Conservation (phyloP, 2,329 filamentous ascomycete genomes). For the Scytalidium sp. region DNA sequence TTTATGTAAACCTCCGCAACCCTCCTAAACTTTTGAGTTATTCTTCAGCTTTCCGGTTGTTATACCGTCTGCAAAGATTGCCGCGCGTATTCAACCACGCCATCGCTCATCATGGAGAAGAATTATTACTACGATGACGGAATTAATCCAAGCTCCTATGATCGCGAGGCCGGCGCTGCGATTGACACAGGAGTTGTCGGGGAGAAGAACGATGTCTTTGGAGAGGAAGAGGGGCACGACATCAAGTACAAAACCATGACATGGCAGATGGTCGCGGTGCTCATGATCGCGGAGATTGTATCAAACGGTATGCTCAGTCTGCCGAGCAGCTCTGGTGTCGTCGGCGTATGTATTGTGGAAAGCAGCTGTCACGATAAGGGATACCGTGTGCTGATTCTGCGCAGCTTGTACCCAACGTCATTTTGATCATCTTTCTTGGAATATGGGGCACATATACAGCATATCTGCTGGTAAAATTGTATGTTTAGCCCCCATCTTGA, state of each 20-base stretch:
- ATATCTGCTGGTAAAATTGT: slow-evolving; percentile 13
- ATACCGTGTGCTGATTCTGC: background rate
- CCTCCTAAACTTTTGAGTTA: no score
- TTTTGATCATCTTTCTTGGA: slow-evolving; percentile 12
- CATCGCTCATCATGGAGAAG: background rate
- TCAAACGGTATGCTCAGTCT: slow-evolving; percentile 52
- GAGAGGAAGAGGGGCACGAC: slow-evolving; percentile 31
- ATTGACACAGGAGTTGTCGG: background rate
- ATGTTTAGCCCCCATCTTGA: slow-evolving; percentile 16
- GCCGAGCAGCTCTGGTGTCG: slow-evolving; percentile 47
- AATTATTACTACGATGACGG: background rate
- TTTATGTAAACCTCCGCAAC: no score
- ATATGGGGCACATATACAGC: slow-evolving; percentile 13
- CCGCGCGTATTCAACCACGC: no score
- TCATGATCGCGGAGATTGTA: slow-evolving; percentile 56
- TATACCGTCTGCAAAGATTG: no score
- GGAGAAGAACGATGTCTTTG: slow-evolving; percentile 35
- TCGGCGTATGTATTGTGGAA: slow-evolving; percentile 34
- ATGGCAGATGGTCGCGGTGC: slow-evolving; percentile 47
- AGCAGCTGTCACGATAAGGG: background rate
- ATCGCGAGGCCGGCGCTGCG: background rate
- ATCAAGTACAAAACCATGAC: slow-evolving; percentile 53
- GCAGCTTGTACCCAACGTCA: slow-evolving; percentile 12
- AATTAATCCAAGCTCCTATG: background rate
- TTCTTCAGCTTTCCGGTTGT: no score